These are phyloP conservation scores for Phaeosphaeriaceae sp. DNA, from an alignment of 2,329 filamentous ascomycete genomes.

Conservation along the genomic window DNA sequence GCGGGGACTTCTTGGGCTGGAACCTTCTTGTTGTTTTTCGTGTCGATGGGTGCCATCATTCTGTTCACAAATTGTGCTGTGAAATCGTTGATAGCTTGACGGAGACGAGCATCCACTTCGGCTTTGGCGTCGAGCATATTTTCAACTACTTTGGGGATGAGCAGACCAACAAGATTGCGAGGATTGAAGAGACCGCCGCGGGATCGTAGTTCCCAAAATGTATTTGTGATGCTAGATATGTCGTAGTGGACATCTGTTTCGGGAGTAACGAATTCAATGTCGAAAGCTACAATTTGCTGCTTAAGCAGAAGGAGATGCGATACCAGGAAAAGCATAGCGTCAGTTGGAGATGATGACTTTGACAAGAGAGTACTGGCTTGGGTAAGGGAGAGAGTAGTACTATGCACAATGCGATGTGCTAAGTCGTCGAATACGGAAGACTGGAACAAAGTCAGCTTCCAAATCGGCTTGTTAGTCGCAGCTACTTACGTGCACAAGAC, in stretches of 20 bases:
- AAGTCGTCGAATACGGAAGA: slow-evolving; percentile 74
- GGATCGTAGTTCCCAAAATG: slow-evolving; percentile 71
- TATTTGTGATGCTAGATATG: slow-evolving; percentile 69
- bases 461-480: neutral
- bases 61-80: slow-evolving; percentile 63
- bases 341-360: slow-evolving; percentile 67
- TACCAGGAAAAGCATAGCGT: slow-evolving; percentile 90
- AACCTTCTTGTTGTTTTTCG: slow-evolving; percentile 32
- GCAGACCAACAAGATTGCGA: slow-evolving; percentile 64
- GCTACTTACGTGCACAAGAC: slow-evolving; percentile 66
- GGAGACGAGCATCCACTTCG: slow-evolving; percentile 67
- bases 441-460: slow-evolving; percentile 42
- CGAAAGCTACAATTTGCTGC: slow-evolving; percentile 93
- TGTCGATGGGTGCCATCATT: slow-evolving; percentile 60
- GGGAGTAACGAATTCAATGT: slow-evolving; percentile 78
- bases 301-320: slow-evolving; percentile 95
- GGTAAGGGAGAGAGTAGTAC: slow-evolving; percentile 83
- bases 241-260: slow-evolving; percentile 66
- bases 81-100: slow-evolving; percentile 70
- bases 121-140: slow-evolving; percentile 76
- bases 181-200: slow-evolving; percentile 71
- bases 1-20: slow-evolving; percentile 33
- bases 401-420: slow-evolving; percentile 83
- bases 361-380: slow-evolving; percentile 75
- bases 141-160: slow-evolving; percentile 70